Conservation (phyloP, 2,329 filamentous ascomycete species). For the Volutella citrinella region DNA sequence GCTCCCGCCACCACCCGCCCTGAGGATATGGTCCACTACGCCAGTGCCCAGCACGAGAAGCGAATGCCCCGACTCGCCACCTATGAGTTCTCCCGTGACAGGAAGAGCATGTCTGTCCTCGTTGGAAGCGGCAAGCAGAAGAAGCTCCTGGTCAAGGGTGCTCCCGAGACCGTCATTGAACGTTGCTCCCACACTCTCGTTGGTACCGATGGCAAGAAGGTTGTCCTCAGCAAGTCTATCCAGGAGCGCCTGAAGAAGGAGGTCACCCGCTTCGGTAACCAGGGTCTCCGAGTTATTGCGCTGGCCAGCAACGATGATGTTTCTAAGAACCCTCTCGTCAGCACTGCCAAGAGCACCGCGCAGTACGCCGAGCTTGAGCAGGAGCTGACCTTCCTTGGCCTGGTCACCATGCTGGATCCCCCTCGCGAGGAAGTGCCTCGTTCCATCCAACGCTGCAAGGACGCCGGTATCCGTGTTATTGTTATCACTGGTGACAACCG, state of each 20-base stretch:
- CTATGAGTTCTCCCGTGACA: slow-evolving; percentile 94
- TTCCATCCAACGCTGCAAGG: slow-evolving; percentile 85
- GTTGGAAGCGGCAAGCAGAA: slow-evolving; percentile 68
- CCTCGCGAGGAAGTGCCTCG: slow-evolving; percentile 85
- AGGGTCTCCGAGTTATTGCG: slow-evolving; percentile 90
- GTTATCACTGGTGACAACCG: slow-evolving; percentile 98
- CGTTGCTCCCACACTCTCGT: slow-evolving; percentile 81
- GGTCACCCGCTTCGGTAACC: slow-evolving; percentile 85
- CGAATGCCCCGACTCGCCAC: slow-evolving; percentile 74
- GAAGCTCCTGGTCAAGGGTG: slow-evolving; percentile 92
- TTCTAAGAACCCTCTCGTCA: slow-evolving; percentile 64
- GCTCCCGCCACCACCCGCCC: slow-evolving; percentile 52
- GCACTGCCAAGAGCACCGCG: slow-evolving; percentile 73
- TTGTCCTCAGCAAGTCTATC: slow-evolving; percentile 68
- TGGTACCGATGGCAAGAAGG: slow-evolving; percentile 74
- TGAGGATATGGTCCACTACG: slow-evolving; percentile 71
- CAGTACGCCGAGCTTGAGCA: slow-evolving; percentile 89
- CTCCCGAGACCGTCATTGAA: slow-evolving; percentile 90
- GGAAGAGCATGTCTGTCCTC: slow-evolving; percentile 98
- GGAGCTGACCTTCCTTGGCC: slow-evolving; percentile 88
- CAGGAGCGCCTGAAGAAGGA: slow-evolving; percentile 70
- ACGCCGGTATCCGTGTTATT: slow-evolving; percentile 92
- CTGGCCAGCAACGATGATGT: slow-evolving; percentile 81
- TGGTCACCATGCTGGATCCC: slow-evolving; percentile 95
- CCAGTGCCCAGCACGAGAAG: slow-evolving; percentile 81